These are phyloP conservation scores for Wickerhamiella cacticola DNA, from an alignment of 805 yeast species.

Conservation along the genomic window DNA sequence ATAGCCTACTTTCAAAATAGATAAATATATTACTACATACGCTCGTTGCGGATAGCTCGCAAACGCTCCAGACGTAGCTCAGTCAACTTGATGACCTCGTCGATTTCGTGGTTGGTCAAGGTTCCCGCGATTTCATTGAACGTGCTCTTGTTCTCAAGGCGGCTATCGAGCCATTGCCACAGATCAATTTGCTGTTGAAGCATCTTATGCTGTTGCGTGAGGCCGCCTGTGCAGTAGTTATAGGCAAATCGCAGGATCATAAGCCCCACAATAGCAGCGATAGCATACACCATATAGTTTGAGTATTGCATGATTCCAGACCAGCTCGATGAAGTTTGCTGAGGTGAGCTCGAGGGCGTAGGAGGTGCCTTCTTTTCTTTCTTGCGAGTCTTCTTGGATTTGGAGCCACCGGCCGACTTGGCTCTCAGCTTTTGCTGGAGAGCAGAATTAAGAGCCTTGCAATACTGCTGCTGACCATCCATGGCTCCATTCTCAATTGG, in stretches of 20 bases:
- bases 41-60: conserved; percentile 1
- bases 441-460: conserved; percentile 37
- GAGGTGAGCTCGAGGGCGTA: neutral
- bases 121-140: conserved; percentile 17
- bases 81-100: conserved; percentile 21
- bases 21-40: neutral
- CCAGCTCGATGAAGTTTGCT: neutral
- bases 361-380: conserved; percentile 8
- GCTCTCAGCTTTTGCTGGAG: conserved; percentile 26
- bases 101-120: conserved; percentile 16
- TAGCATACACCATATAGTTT: neutral
- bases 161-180: conserved; percentile 62
- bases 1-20: too few species aligned
- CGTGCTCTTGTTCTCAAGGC: conserved; percentile 23
- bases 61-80: conserved; percentile 14
- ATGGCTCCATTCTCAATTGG: conserved; percentile 76
- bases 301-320: neutral
- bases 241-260: conserved; percentile 16
- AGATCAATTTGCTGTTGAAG: conserved; percentile 44
- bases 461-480: conserved; percentile 63
- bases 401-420: conserved; percentile 14
- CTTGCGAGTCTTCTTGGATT: conserved; percentile 15
- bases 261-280: conserved; percentile 12
- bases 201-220: conserved; percentile 11
- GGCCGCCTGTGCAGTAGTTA: neutral